A percentile compares a stretch with the other conserved stretches of the same genome.
Conservation (phyloP, 2,329 filamentous ascomycete genomes). For the Arachnomyces sp. region DNA sequence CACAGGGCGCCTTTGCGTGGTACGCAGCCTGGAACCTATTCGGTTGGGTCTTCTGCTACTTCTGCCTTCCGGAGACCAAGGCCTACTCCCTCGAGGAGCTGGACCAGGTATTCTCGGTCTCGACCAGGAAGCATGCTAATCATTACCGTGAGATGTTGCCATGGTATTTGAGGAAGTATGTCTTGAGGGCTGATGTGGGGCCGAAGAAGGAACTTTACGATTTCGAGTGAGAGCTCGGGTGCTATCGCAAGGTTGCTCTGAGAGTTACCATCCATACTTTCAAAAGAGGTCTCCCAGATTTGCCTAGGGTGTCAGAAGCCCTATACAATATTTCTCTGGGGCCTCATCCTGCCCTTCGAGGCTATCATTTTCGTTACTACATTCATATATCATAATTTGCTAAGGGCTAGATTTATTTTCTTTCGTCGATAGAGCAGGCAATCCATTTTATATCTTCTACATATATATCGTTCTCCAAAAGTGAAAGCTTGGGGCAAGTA, state of each 20-base stretch:
- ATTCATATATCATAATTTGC: no score
- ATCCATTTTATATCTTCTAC: no score
- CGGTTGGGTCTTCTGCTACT: slow-evolving; percentile 36
- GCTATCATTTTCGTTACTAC: no score
- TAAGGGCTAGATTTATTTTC: no score
- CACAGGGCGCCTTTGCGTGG: slow-evolving; percentile 41
- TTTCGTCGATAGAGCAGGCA: no score
- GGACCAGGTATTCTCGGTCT: slow-evolving; percentile 39
- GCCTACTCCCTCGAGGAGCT: slow-evolving; percentile 24
- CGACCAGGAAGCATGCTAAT: slow-evolving; percentile 26
- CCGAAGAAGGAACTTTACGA: slow-evolving; percentile 22
- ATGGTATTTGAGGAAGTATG: slow-evolving; percentile 23
- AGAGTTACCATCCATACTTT: no score
- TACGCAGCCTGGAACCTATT: slow-evolving; percentile 41
- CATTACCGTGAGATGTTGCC: slow-evolving; percentile 23
- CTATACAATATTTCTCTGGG: no score
- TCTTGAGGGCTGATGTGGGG: slow-evolving; percentile 18
- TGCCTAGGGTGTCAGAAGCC: no score
- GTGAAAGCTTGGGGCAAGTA: no score
- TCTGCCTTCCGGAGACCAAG: slow-evolving; percentile 38
- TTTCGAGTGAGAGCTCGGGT: slow-evolving; percentile 11
- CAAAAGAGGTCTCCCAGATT: no score
- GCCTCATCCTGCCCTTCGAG: no score
- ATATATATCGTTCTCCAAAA: no score
- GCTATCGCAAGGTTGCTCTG: neutral